These are phyloP conservation scores for Yamadazyma dendronema DNA, from an alignment of 1,139 yeast genomes.

Conservation along the genomic window DNA sequence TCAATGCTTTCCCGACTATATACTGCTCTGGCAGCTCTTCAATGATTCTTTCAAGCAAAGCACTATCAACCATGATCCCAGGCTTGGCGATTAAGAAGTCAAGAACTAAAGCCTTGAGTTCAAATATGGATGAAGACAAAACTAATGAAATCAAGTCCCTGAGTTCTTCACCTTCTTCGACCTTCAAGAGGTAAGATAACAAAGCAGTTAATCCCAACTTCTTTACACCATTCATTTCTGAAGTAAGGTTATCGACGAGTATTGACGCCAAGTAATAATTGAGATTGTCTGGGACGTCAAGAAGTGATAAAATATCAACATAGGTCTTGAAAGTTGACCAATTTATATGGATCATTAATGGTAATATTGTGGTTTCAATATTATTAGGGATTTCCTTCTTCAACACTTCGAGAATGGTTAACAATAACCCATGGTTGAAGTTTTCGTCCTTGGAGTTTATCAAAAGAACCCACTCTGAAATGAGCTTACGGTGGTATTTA, in stretches of 20 bases:
- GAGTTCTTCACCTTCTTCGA: slow-evolving; percentile 1
- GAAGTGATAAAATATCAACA: slow-evolving; percentile 7
- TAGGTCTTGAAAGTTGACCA: slow-evolving; percentile 13
- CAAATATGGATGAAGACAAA: not conserved
- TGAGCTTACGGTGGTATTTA: not conserved
- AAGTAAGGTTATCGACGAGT: slow-evolving; percentile 5
- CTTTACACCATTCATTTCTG: slow-evolving; percentile 10
- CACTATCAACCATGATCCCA: too few species aligned
- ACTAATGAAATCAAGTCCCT: slow-evolving; percentile 6
- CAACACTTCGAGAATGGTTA: slow-evolving; percentile 17
- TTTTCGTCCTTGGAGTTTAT: slow-evolving; percentile 25
- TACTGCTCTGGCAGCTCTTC: not conserved
- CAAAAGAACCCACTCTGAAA: not conserved
- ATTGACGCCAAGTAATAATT: slow-evolving; percentile 2
- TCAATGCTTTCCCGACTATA: slow-evolving; percentile 1
- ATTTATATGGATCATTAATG: slow-evolving; percentile 3
- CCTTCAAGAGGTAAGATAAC: slow-evolving; percentile 4
- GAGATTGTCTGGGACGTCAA: slow-evolving; percentile 1
- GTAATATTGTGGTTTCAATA: slow-evolving; percentile 1
- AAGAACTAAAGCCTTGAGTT: not conserved
- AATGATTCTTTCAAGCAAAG: too few species aligned
- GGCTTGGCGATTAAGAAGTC: slow-evolving; percentile 2
- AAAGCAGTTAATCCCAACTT: slow-evolving; percentile 11
- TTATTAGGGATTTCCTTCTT: not conserved
- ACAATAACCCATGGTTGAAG: slow-evolving; percentile 54